Evolutionary conservation across 306 rosid species (phyloP).

Genomic region (Canavalia gladiata): DNA sequence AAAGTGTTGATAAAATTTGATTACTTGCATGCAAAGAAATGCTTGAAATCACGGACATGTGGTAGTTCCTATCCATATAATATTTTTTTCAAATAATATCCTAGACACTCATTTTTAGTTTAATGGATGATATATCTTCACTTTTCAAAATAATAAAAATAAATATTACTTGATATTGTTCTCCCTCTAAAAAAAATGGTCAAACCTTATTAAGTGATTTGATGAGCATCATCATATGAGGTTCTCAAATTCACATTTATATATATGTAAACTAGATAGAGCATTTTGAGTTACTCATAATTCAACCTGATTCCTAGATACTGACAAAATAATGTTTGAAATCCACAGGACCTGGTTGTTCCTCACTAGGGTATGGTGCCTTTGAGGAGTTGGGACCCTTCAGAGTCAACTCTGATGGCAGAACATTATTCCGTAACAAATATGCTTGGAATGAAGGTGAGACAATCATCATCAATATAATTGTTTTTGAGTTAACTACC

Average conservation of each 20-base stretch:
- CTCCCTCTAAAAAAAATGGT: not conserved
- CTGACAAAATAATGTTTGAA: conserved; percentile 5
- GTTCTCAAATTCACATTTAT: not conserved
- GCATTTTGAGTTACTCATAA: not conserved
- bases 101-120: not conserved
- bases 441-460: conserved; percentile 63
- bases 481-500: too few species aligned
- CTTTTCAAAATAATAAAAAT: not conserved
- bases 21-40: too few species aligned
- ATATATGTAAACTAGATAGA: not conserved
- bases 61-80: too few species aligned
- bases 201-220: not conserved
- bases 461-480: not conserved
- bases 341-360: conserved; percentile 52
- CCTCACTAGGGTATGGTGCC: conserved; percentile 68
- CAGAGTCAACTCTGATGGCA: conserved; percentile 58
- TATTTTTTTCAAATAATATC: too few species aligned
- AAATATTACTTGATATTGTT: not conserved
- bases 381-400: conserved; percentile 75
- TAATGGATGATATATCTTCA: not conserved
- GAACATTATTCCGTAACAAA: conserved; percentile 51
- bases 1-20: too few species aligned
- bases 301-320: not conserved
- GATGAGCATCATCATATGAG: not conserved
- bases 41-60: too few species aligned